A percentile compares a stretch with the other conserved stretches of the same genome.
Conservation (phyloP, 73 alveolate species). For the Tetrahymena thermophila region DNA sequence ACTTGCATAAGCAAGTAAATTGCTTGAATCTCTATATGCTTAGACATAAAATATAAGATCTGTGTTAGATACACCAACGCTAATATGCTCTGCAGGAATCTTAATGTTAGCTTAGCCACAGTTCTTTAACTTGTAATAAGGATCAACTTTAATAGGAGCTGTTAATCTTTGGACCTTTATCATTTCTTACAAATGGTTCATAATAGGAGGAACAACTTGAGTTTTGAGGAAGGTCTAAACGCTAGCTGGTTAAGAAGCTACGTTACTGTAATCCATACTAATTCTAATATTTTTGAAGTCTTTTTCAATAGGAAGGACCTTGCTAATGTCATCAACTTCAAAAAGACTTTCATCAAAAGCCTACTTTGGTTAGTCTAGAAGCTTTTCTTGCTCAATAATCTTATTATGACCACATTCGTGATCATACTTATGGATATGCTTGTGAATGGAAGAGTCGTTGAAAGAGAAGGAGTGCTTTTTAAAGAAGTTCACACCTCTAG, state of each 20-base stretch:
- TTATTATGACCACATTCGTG: neutral
- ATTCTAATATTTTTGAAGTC: neutral
- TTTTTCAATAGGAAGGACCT: neutral
- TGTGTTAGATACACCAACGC: neutral
- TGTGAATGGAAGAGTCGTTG: neutral
- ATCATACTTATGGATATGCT: neutral
- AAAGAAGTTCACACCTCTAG: neutral
- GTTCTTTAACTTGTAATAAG: neutral
- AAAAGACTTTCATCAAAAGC: neutral
- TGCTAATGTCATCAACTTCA: neutral
- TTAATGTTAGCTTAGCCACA: neutral
- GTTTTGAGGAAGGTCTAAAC: neutral
- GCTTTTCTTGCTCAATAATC: neutral
- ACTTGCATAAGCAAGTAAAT: neutral
- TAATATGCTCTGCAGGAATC: neutral
- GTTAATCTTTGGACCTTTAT: neutral
- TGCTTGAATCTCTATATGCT: neutral
- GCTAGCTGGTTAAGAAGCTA: neutral
- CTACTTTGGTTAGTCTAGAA: neutral
- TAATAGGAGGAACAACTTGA: neutral
- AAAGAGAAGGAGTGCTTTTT: neutral
- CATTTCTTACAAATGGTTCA: neutral
- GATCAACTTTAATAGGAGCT: neutral
- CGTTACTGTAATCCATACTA: neutral
- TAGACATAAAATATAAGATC: neutral